Evolutionary conservation across 2,329 filamentous ascomycete genomes (phyloP), one percentile per base, ranked within the genome.

Genomic region (Ophiostoma perfectum): DNA sequence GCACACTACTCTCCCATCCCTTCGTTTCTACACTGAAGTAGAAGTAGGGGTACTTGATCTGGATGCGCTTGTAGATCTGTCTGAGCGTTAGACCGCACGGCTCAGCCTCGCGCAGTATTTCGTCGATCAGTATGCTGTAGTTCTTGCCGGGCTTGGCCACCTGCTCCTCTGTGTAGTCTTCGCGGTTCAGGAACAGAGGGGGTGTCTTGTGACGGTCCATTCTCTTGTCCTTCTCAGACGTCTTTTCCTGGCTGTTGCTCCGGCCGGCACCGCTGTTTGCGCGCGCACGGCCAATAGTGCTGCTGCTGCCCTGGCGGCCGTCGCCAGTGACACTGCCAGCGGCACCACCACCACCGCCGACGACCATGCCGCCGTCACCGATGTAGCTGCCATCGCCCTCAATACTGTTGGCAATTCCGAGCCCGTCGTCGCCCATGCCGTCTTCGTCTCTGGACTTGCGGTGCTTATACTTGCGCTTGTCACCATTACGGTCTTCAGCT

Each of bases 401-500:
- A 66, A 55, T 66, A 44, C 60, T 65, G 14, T 27, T 7, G 9
- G n/a, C 60, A 12, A 58, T 9, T 38, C 47, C 63, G 5, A 65
- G 16, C 39, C 36, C 64, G 72, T 85, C 84, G 6, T 81, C 27
- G 27, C 27, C 84, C 72, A 85, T 84, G 70, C 79, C 81, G 42
- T 84, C 85, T 42, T 69, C 68, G 41, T 76, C 74, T 74, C 75
- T 76, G 27, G 74, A 72, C 70, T 76, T 88, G 67, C 87, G 80
- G 67, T 86, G 86, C 71, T 87, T 89, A 75, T 89, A 89, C 73
- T 87, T 88, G 70, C 87, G 82, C 78, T 89, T 89, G 76, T 88
- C 86, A 1, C 83, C 12, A 11, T 39, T 81, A 69, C 80, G 81
- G 62, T 84, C 82, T 1, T 79, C 77, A 7, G 77, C 80, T n/a